These are phyloP conservation scores for Syncephalastrum sp. DNA, from an alignment of 371 early-diverging fungal genomes.

Conservation along the genomic window DNA sequence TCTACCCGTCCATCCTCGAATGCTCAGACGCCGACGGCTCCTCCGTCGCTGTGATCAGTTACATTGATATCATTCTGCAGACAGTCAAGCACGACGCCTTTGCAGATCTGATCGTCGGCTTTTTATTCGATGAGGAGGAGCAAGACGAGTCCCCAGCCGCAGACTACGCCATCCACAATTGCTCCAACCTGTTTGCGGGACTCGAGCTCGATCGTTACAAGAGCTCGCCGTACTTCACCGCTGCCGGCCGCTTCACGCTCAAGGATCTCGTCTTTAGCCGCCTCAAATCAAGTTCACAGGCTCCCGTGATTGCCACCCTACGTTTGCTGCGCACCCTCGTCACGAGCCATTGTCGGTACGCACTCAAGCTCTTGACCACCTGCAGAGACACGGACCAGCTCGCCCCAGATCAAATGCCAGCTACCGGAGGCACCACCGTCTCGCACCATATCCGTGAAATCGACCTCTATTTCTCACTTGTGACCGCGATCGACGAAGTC, in stretches of 20 bases:
- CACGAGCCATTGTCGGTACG: constrained; percentile 67
- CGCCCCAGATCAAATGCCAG: constrained; percentile 3
- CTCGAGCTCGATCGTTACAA: constrained; percentile 21
- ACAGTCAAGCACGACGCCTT: constrained; percentile 74
- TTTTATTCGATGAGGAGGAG: constrained; percentile 69
- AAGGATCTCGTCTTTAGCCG: constrained; percentile 73
- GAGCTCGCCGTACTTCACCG: constrained; percentile 49
- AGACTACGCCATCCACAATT: neutral
- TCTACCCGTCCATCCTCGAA: constrained; percentile 84
- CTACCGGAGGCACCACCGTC: constrained; percentile 27
- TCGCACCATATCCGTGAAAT: constrained; percentile 61
- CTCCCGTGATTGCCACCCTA: constrained; percentile 73
- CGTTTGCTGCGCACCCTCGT: constrained; percentile 72
- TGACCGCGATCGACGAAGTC: constrained; percentile 50
- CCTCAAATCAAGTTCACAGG: constrained; percentile 62
- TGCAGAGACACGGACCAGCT: constrained; percentile 20
- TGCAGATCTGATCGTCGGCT: constrained; percentile 71
- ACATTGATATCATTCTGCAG: constrained; percentile 81
- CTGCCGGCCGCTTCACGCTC: constrained; percentile 61
- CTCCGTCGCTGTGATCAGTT: constrained; percentile 86
- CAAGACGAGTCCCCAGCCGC: constrained; percentile 11
- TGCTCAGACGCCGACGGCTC: constrained; percentile 92
- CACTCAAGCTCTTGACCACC: constrained; percentile 65
- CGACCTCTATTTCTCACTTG: constrained; percentile 62
- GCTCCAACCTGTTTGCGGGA: constrained; percentile 21